These are phyloP conservation scores for Globisporangium spinosum DNA, from an alignment of 352 stramenopile genomes.

Conservation along the genomic window DNA sequence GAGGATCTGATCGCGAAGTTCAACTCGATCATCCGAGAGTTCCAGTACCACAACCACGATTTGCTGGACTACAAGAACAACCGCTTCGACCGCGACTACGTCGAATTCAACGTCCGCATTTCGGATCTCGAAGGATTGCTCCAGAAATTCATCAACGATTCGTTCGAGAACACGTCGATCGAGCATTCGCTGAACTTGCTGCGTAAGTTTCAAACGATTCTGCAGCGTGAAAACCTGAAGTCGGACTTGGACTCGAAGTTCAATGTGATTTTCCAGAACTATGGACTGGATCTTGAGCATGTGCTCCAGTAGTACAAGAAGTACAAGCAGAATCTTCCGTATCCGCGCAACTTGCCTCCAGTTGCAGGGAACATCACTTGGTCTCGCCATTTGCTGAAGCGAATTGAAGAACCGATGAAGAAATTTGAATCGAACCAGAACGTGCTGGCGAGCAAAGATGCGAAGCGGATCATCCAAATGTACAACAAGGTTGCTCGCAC, in stretches of 20 bases:
- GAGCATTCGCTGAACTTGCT: constrained; percentile 96
- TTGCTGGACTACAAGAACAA: constrained; percentile 99
- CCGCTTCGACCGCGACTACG: constrained; percentile 95
- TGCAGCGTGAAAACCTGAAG: constrained; percentile 98
- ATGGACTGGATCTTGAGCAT: constrained; percentile 96
- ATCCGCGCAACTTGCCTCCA: constrained; percentile 94
- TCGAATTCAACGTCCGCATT: constrained; percentile 95
- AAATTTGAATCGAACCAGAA: constrained; percentile 98
- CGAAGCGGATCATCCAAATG: constrained; percentile 97
- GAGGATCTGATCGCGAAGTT: constrained; percentile 92
- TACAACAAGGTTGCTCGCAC: constrained; percentile 99
- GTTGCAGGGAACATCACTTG: constrained; percentile 98
- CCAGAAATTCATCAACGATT: constrained; percentile 99
- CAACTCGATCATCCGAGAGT: constrained; percentile 95
- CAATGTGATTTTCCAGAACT: constrained; percentile 99
- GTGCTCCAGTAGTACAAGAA: constrained; percentile 98
- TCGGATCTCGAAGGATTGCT: constrained; percentile 95
- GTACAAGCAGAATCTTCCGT: constrained; percentile 96
- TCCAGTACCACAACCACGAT: constrained; percentile 96
- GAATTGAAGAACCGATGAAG: constrained; percentile 99
- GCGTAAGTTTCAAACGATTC: constrained; percentile 96
- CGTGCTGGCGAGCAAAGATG: constrained; percentile 95
- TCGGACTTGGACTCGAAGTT: constrained; percentile 98
- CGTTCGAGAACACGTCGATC: constrained; percentile 98
- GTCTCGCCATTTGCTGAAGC: constrained; percentile 96